Evolutionary conservation across 352 stramenopile genomes (phyloP).

Genomic region (Blastocystis sp.): DNA sequence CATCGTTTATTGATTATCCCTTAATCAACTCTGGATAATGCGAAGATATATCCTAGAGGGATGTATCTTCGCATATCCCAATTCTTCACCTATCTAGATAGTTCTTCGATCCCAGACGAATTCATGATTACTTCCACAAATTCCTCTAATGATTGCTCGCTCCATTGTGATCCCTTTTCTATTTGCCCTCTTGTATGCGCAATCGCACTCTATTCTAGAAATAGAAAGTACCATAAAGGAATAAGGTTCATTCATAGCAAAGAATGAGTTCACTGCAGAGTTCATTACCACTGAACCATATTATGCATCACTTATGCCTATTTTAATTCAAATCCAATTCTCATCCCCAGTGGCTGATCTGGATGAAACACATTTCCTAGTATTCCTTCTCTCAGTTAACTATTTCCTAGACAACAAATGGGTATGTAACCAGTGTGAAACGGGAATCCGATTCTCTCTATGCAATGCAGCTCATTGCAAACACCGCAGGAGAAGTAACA

Average conservation of each 20-base stretch:
- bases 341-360: not conserved
- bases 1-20: too few relatives aligned
- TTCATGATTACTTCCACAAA: not conserved
- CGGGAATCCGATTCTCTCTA: not conserved
- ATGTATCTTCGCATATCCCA: not conserved
- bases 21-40: too few relatives aligned
- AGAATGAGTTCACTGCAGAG: not conserved
- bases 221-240: not conserved
- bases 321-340: not conserved
- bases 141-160: not conserved
- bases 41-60: not conserved
- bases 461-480: not conserved
- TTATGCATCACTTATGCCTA: not conserved
- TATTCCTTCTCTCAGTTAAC: not conserved
- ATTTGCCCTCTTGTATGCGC: not conserved
- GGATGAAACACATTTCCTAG: not conserved
- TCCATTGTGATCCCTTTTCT: not conserved
- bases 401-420: constrained; percentile 35
- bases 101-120: not conserved
- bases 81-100: not conserved
- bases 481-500: not conserved
- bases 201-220: not conserved
- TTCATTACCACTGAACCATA: not conserved
- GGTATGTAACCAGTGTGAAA: not conserved
- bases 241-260: not conserved